phyloP scores from a whole-genome alignment of 73 alveolate species.

The Symbiodinium pilosum region DNA sequence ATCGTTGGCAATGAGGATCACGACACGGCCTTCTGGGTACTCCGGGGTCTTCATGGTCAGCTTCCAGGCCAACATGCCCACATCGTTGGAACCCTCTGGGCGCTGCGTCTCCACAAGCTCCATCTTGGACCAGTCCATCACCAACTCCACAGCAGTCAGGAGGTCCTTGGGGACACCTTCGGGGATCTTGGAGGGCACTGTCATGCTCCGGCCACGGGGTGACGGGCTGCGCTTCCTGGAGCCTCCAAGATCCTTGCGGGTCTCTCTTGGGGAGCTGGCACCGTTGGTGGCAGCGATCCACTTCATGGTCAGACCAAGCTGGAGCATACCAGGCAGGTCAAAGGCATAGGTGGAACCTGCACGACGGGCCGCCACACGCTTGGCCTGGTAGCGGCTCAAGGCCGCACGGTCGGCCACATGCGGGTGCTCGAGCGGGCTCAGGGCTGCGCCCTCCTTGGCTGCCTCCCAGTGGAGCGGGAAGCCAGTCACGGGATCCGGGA shows the following conservation, averaged over 20 bases:
- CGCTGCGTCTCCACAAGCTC: constrained; percentile 38
- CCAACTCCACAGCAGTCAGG: constrained; percentile 17
- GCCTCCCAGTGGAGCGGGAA: constrained; percentile 84
- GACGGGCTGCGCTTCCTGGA: constrained; percentile 66
- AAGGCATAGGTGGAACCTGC: constrained; percentile 92
- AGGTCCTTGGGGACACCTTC: constrained; percentile 41
- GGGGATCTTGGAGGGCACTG: background rate
- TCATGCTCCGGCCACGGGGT: background rate
- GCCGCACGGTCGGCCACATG: background rate
- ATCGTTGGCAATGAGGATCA: constrained; percentile 72
- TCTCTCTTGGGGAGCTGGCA: background rate
- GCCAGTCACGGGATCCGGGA: constrained; percentile 92
- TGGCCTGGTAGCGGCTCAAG: constrained; percentile 26
- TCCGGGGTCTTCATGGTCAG: constrained; percentile 49
- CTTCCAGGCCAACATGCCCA: constrained; percentile 82
- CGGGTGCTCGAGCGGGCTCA: background rate
- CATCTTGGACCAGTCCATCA: constrained; percentile 24
- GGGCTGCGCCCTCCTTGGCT: constrained; percentile 20
- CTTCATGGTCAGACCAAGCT: constrained; percentile 63
- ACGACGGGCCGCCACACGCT: constrained; percentile 92
- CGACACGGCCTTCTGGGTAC: constrained; percentile 74
- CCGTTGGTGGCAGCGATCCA: constrained; percentile 32
- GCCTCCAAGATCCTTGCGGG: background rate
- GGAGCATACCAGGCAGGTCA: constrained; percentile 38
- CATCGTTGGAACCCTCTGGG: constrained; percentile 59